phyloP scores from a whole-genome alignment of 306 rosid genomes.

The Heteromeles arbutifolia region DNA sequence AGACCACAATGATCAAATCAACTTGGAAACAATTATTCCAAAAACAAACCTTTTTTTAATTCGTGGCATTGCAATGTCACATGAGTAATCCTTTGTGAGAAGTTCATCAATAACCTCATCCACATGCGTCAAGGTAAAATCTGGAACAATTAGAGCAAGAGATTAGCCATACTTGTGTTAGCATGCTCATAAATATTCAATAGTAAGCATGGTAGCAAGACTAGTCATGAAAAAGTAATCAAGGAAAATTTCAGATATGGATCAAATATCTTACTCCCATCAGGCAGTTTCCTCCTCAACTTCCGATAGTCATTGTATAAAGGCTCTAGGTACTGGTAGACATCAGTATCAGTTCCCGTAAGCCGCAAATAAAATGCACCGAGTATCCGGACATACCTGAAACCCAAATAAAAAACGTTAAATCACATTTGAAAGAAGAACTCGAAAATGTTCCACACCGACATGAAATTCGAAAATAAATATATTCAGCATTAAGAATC shows the following conservation, averaged over 20 bases:
- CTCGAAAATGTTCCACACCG: neutral
- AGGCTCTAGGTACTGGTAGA: slow-evolving; percentile 84
- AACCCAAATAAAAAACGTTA: neutral
- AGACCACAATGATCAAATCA: neutral
- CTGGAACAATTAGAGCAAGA: slow-evolving; percentile 34
- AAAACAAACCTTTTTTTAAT: slow-evolving; percentile 60
- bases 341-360: slow-evolving; percentile 80
- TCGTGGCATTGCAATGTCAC: slow-evolving; percentile 93
- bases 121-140: slow-evolving; percentile 71
- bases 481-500: neutral
- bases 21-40: neutral
- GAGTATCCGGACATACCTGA: slow-evolving; percentile 80
- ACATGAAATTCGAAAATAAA: neutral
- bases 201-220: neutral
- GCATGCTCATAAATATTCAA: neutral
- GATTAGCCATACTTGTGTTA: slow-evolving; percentile 3
- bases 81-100: slow-evolving; percentile 77
- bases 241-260: neutral
- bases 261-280: slow-evolving; percentile 60
- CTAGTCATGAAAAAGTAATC: neutral
- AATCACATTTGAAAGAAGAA: neutral
- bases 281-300: slow-evolving; percentile 56
- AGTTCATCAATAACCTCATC: slow-evolving; percentile 98
- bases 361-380: slow-evolving; percentile 93
- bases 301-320: slow-evolving; percentile 84